phyloP scores from a whole-genome alignment of 495 filamentous ascomycete species.

The Collariella sp. region DNA sequence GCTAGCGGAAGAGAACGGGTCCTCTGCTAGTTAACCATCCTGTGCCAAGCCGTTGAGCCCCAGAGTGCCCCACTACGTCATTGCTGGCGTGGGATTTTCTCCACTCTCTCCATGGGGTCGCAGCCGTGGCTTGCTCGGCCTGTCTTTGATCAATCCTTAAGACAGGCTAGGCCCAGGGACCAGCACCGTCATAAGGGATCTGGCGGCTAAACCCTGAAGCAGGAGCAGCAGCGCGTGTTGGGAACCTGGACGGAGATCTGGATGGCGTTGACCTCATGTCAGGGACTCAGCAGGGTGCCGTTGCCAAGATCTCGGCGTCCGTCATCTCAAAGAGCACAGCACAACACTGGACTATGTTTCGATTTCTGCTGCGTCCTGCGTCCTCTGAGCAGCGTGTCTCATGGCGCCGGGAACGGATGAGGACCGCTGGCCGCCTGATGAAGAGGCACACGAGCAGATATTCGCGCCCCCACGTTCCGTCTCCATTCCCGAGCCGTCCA shows the following conservation, averaged over 20 bases:
- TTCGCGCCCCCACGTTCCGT: constrained; percentile 3
- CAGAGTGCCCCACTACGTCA: constrained; percentile 7
- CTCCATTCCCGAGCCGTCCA: neutral
- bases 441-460: neutral
- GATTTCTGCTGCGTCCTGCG: no score
- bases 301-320: constrained; percentile 27
- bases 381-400: neutral
- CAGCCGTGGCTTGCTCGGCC: no score
- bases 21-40: neutral
- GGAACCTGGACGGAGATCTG: neutral
- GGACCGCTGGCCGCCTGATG: neutral
- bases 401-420: neutral
- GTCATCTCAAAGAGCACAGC: constrained; percentile 5
- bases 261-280: constrained; percentile 18
- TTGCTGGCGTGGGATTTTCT: constrained; percentile 3
- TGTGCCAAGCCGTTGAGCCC: constrained; percentile 1
- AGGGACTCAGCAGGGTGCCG: constrained; percentile 22
- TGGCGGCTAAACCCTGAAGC: no score
- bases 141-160: no score
- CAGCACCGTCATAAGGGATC: no score
- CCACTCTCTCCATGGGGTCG: neutral
- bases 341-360: no score
- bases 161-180: no score
- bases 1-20: no score
- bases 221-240: no score